These are phyloP conservation scores for Sporothrix brunneoviolacea DNA, from an alignment of 2,329 filamentous ascomycete species.

Conservation along the genomic window DNA sequence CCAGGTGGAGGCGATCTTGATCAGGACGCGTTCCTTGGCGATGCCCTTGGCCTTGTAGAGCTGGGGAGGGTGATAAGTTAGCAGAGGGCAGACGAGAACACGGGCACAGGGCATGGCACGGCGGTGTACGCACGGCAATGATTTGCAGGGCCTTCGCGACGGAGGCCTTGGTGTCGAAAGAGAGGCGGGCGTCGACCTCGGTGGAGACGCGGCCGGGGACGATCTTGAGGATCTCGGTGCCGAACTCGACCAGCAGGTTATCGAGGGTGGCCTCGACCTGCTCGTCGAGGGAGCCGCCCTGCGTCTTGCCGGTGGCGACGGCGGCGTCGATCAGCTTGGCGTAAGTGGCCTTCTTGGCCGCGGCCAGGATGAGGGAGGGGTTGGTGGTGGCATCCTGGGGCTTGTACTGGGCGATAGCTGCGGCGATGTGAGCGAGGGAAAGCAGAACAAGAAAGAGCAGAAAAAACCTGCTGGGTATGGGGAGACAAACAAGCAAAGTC, in stretches of 20 bases:
- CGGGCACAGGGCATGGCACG: background rate
- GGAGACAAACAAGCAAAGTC: slow-evolving; percentile 67
- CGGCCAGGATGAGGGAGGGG: slow-evolving; percentile 95
- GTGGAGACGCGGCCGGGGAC: slow-evolving; percentile 98
- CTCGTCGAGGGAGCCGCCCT: slow-evolving; percentile 61
- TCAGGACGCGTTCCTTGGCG: slow-evolving; percentile 87
- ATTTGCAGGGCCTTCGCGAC: slow-evolving; percentile 95
- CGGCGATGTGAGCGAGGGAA: background rate
- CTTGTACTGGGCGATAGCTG: slow-evolving; percentile 98
- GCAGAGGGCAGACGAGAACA: background rate
- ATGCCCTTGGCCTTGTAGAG: slow-evolving; percentile 92
- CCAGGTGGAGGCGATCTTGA: slow-evolving; percentile 99
- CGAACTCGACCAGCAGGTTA: slow-evolving; percentile 93
- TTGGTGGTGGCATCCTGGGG: slow-evolving; percentile 99
- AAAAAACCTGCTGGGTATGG: background rate
- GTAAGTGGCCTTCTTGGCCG: slow-evolving; percentile 97
- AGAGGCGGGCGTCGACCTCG: slow-evolving; percentile 93
- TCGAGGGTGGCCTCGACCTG: slow-evolving; percentile 89
- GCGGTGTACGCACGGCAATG: slow-evolving; percentile 61
- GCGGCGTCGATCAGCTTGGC: slow-evolving; percentile 83
- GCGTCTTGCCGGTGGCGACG: slow-evolving; percentile 75
- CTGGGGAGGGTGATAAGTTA: slow-evolving; percentile 37
- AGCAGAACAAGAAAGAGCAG: background rate
- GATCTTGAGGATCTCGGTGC: slow-evolving; percentile 93
- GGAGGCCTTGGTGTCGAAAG: slow-evolving; percentile 87